Conservation (phyloP, 768 basidiomycete genomes). For the Cyclocybe cylindracea region DNA sequence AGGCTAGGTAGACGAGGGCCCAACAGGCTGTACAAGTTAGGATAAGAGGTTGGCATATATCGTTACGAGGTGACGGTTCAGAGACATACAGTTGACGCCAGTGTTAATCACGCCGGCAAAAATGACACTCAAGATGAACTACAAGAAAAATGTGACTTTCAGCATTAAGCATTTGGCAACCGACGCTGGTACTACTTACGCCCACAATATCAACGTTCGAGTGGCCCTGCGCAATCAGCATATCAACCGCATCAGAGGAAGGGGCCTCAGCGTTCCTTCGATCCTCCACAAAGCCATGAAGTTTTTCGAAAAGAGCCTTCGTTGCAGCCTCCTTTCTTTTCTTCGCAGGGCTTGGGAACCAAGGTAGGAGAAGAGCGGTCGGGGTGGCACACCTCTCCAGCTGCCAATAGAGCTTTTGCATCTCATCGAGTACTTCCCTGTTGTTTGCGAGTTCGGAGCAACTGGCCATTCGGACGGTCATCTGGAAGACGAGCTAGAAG, state of each 20-base stretch:
- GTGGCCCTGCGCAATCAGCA: slow-evolving; percentile 28
- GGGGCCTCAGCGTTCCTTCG: slow-evolving; percentile 21
- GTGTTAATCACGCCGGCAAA: slow-evolving; percentile 36
- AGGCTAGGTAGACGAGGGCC: slow-evolving; percentile 31
- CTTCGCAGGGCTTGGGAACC: slow-evolving; percentile 30
- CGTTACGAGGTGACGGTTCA: neutral
- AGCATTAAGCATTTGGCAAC: neutral
- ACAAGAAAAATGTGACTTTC: neutral
- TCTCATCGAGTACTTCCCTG: slow-evolving; percentile 12
- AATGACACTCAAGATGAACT: slow-evolving; percentile 31
- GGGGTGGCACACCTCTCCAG: slow-evolving; percentile 32
- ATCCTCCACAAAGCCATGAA: slow-evolving; percentile 23
- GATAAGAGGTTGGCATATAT: neutral
- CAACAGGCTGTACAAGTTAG: slow-evolving; percentile 27
- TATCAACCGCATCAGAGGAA: slow-evolving; percentile 30
- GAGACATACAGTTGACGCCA: slow-evolving; percentile 27
- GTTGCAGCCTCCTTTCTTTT: slow-evolving; percentile 25
- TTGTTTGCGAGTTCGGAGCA: slow-evolving; percentile 30
- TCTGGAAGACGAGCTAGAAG: slow-evolving; percentile 31
- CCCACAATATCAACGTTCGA: slow-evolving; percentile 22
- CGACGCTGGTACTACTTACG: slow-evolving; percentile 9
- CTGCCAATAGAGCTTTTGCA: slow-evolving; percentile 24
- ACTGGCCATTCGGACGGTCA: slow-evolving; percentile 32
- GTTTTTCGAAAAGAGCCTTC: slow-evolving; percentile 20
- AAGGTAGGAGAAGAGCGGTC: slow-evolving; percentile 27